phyloP scores from a whole-genome alignment of 2,329 filamentous ascomycete species.

The Botrytis sinoallii region DNA sequence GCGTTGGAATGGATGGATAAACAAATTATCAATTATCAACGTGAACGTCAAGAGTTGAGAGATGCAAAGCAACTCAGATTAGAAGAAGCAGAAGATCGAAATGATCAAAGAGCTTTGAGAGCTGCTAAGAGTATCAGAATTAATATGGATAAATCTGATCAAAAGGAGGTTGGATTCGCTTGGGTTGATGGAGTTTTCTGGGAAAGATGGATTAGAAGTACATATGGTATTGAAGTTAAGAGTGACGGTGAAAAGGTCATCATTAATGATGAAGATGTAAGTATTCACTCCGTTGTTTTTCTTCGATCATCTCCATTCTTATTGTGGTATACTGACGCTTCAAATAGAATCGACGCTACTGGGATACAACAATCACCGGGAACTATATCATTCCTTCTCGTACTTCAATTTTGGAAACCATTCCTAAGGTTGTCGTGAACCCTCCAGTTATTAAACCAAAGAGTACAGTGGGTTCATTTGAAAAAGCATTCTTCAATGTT shows the following conservation, averaged over 20 bases:
- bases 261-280: slow-evolving; percentile 95
- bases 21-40: slow-evolving; percentile 84
- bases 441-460: slow-evolving; percentile 69
- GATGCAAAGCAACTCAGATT: slow-evolving; percentile 94
- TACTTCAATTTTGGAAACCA: slow-evolving; percentile 40
- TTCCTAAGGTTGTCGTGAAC: slow-evolving; percentile 48
- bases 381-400: slow-evolving; percentile 87
- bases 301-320: neutral
- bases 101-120: slow-evolving; percentile 81
- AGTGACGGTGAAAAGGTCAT: slow-evolving; percentile 87
- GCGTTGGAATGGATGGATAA: slow-evolving; percentile 98
- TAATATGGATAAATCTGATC: slow-evolving; percentile 81
- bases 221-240: slow-evolving; percentile 82
- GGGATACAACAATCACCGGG: slow-evolving; percentile 87
- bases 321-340: slow-evolving; percentile 21
- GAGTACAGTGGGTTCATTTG: slow-evolving; percentile 69
- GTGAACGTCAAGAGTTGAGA: slow-evolving; percentile 87
- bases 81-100: slow-evolving; percentile 91
- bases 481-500: slow-evolving; percentile 69
- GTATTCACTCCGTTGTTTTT: slow-evolving; percentile 38
- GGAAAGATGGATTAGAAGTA: slow-evolving; percentile 95
- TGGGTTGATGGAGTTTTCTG: slow-evolving; percentile 98
- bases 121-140: slow-evolving; percentile 89
- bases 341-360: slow-evolving; percentile 80
- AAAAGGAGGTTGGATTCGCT: slow-evolving; percentile 88